Evolutionary conservation across 495 filamentous ascomycete species (phyloP).

Genomic region (Aspergillus kassunensis): DNA sequence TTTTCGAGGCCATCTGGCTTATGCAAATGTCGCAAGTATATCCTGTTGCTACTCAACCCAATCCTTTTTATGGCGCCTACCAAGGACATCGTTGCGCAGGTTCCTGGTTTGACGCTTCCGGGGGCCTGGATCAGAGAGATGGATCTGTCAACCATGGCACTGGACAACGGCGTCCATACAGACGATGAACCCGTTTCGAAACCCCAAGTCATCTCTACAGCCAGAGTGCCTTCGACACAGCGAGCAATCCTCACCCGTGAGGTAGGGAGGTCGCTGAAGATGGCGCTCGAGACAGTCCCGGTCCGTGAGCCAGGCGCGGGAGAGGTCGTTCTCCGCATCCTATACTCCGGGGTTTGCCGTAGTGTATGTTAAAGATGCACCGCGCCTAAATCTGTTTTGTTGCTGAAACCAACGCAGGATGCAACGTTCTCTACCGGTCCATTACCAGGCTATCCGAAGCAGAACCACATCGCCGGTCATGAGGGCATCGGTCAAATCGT

Average conservation of each 20-base stretch:
- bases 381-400: too few species aligned
- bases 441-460: neutral
- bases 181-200: too few species aligned
- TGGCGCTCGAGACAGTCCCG: neutral
- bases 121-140: too few species aligned
- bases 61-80: too few species aligned
- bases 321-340: neutral
- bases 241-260: neutral
- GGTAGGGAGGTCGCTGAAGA: neutral
- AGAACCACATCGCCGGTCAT: conserved; percentile 4
- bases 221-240: neutral
- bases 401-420: neutral
- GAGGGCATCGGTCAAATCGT: conserved; percentile 1
- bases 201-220: too few species aligned
- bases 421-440: neutral
- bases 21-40: too few species aligned
- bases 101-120: too few species aligned
- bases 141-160: too few species aligned
- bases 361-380: neutral
- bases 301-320: neutral
- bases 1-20: too few species aligned
- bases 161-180: too few species aligned
- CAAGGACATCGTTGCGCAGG: too few species aligned
- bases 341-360: neutral
- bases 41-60: too few species aligned